phyloP scores from a whole-genome alignment of 2,329 filamentous ascomycete genomes.

The Paracamarosporium sp. region DNA sequence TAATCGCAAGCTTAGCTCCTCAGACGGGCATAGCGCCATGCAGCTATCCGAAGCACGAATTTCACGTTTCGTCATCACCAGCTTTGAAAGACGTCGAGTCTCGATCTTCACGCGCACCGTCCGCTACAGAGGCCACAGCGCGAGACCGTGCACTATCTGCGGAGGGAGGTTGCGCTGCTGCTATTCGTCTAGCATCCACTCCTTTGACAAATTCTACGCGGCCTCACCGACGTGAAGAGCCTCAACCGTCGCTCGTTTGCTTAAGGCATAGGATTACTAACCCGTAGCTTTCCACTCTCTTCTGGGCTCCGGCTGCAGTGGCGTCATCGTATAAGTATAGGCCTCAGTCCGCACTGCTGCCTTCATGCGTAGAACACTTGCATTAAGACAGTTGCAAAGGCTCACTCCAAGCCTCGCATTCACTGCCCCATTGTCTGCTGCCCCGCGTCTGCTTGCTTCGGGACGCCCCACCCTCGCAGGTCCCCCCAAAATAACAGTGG shows the following conservation, averaged over 20 bases:
- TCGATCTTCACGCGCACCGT: neutral
- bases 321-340: slow-evolving; percentile 41
- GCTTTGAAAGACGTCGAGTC: neutral
- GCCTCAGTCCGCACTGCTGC: slow-evolving; percentile 23
- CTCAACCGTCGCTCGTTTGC: neutral
- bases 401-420: slow-evolving; percentile 35
- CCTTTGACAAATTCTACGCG: slow-evolving; percentile 2
- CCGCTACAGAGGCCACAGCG: neutral
- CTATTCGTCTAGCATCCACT: neutral
- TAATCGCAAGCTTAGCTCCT: neutral
- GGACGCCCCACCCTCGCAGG: slow-evolving; percentile 37
- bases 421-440: slow-evolving; percentile 28
- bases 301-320: slow-evolving; percentile 23
- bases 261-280: slow-evolving; percentile 35
- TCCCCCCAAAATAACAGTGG: slow-evolving; percentile 46
- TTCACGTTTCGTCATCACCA: slow-evolving; percentile 5
- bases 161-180: neutral
- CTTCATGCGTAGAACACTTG: slow-evolving; percentile 44
- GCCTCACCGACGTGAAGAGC: neutral
- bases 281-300: slow-evolving; percentile 15
- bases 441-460: slow-evolving; percentile 34
- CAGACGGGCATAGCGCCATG: slow-evolving; percentile 2
- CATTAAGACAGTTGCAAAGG: slow-evolving; percentile 36
- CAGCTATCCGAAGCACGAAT: neutral
- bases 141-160: neutral